Evolutionary conservation across 108 stramenopile species (phyloP), one percentile per base, ranked within the genome.

Genomic region (Pseudonitzschia multiseries): DNA sequence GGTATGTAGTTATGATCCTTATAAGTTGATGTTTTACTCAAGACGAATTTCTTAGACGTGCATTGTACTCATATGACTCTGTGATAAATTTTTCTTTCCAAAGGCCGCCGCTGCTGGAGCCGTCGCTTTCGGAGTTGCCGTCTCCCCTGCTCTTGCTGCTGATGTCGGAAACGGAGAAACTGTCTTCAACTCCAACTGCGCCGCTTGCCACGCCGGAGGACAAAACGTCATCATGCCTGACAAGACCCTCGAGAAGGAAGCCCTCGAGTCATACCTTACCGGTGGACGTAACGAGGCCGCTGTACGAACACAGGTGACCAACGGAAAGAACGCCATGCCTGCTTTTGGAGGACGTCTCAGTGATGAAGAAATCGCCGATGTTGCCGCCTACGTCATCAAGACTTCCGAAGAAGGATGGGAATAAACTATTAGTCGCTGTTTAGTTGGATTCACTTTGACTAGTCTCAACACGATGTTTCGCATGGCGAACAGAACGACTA

Each of bases 261-360:
- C 93, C 65, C 89, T 96, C 71, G 89, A 89, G 43, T 76, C 83
- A 81, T 94, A 91, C 90, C 89, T 94, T 76, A 83, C 90, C 29
- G 93, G 93, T 36, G 93, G 93, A 79, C 85, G 86, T 53, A 87
- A 83, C 83, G 93, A 88, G 81, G 82, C 83, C 71, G 68, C 93
- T 21, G 83, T 96, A 71, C 83, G 89, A 52, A 91, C 83, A 53
- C 96, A 96, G 73, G 93, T 96, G 28, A 94, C 92, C 77, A 94
- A 94, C 83, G 96, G 96, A 87, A 96, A 96, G 91, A 96, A 96
- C 82, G 93, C 92, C 68, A 97, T 97, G 96, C 96, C 96, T 79
- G 93, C 96, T 56, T 97, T 97, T 73, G 96, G 96, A 31, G 96
- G 96, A 86, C 93, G 96, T 86, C 84, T 97, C 33, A 69, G 72